Evolutionary conservation across 257 asterid genomes (phyloP).

Genomic region (Solanum bulbocastanum): DNA sequence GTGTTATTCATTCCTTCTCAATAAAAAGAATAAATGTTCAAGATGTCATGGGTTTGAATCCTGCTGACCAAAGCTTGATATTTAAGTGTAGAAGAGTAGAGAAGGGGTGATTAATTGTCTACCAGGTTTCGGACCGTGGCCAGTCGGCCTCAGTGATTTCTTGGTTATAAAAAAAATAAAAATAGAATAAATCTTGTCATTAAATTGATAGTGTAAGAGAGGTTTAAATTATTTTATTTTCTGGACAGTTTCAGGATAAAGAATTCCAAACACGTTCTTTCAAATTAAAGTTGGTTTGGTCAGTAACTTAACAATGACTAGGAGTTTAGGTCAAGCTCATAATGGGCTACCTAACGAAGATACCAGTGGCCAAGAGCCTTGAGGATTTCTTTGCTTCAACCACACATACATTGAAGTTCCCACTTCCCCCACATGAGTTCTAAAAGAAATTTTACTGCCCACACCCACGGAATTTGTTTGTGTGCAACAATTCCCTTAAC

Average conservation of each 20-base stretch:
- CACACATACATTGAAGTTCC: not conserved
- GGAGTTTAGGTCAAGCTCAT: not conserved
- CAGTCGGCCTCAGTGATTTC: not conserved
- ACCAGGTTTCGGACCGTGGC: not conserved
- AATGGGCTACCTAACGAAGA: not conserved
- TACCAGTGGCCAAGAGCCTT: not conserved
- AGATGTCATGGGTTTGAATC: not conserved
- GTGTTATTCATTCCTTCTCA: not conserved
- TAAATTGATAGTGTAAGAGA: not conserved
- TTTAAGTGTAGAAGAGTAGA: not conserved
- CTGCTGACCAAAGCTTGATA: not conserved
- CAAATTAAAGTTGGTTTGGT: not conserved
- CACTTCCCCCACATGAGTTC: not conserved
- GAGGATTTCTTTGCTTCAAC: not conserved
- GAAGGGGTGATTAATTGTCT: not conserved
- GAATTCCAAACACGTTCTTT: not conserved
- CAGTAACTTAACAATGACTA: not conserved
- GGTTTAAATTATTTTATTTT: not conserved
- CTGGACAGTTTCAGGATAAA: not conserved
- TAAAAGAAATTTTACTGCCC: not conserved
- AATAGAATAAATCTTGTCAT: not conserved
- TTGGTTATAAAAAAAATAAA: not conserved
- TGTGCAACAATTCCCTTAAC: not conserved
- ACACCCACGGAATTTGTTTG: not conserved
- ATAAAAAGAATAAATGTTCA: not conserved